Conservation (phyloP, 441 rosid species). For the Metrosideros polymorpha region DNA sequence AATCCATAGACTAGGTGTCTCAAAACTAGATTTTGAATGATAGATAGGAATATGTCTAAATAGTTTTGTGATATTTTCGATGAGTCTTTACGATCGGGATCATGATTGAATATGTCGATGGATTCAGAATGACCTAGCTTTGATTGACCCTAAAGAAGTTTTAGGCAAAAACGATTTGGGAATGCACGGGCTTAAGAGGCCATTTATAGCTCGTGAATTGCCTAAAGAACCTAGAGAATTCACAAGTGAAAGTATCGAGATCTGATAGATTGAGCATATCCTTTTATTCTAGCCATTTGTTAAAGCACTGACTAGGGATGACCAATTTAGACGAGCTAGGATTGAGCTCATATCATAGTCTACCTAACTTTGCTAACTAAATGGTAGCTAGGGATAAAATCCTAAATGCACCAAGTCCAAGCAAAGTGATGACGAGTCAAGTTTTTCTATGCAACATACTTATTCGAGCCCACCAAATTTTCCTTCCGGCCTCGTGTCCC, state of each 20-base stretch:
- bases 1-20: background rate
- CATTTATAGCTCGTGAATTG: background rate
- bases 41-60: background rate
- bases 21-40: background rate
- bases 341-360: background rate
- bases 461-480: background rate
- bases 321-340: background rate
- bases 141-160: background rate
- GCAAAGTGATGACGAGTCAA: background rate
- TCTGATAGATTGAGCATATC: background rate
- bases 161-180: background rate
- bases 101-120: background rate
- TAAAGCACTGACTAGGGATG: background rate
- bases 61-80: background rate
- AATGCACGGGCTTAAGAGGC: background rate
- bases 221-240: background rate
- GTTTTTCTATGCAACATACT: background rate
- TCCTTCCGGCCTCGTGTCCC: background rate
- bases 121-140: no score
- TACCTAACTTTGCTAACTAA: background rate
- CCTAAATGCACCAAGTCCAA: background rate
- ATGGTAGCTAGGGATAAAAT: background rate
- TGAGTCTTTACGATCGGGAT: background rate
- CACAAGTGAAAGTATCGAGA: background rate
- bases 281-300: background rate